Percentiles rank a stretch among this genome's conserved stretches.
These are phyloP conservation scores for Coelastrella sp. DNA, from an alignment of 139 green algal species.

Conservation along the genomic window DNA sequence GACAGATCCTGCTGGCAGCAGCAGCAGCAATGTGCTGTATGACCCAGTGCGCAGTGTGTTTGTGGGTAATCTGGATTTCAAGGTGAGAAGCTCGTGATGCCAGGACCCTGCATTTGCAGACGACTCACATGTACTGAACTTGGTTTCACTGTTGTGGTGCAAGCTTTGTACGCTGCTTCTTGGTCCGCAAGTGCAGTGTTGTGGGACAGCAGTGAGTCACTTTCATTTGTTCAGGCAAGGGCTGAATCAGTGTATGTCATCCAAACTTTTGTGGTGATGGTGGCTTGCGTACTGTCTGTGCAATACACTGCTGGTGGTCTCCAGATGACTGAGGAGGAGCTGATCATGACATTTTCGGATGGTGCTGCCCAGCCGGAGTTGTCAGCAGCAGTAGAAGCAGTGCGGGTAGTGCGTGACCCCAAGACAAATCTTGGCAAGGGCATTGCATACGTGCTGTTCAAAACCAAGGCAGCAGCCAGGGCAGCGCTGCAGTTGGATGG, in stretches of 20 bases:
- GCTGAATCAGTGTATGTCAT: background rate
- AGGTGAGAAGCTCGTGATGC: slow-evolving; percentile 52
- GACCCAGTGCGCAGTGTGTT: slow-evolving; percentile 84
- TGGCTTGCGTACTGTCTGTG: background rate
- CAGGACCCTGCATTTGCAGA: background rate
- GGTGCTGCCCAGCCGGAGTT: slow-evolving; percentile 22
- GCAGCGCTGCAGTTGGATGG: slow-evolving; percentile 61
- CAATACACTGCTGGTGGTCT: background rate
- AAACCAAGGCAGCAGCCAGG: slow-evolving; percentile 55
- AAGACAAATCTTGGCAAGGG: slow-evolving; percentile 80
- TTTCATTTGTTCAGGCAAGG: background rate
- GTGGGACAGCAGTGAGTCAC: background rate
- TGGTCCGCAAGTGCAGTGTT: no score
- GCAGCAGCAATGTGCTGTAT: slow-evolving; percentile 65
- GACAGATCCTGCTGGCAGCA: slow-evolving; percentile 20
- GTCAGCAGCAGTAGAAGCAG: slow-evolving; percentile 75
- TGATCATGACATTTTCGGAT: slow-evolving; percentile 67
- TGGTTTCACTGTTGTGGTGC: background rate
- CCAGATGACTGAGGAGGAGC: slow-evolving; percentile 66
- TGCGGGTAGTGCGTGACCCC: slow-evolving; percentile 86
- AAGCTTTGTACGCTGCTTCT: background rate
- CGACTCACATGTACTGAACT: background rate
- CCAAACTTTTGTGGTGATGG: background rate
- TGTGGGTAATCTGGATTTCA: slow-evolving; percentile 87
- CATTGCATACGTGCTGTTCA: slow-evolving; percentile 85